Evolutionary conservation across 345 rosid genomes (phyloP).

Genomic region (Lepidium aucheri): DNA sequence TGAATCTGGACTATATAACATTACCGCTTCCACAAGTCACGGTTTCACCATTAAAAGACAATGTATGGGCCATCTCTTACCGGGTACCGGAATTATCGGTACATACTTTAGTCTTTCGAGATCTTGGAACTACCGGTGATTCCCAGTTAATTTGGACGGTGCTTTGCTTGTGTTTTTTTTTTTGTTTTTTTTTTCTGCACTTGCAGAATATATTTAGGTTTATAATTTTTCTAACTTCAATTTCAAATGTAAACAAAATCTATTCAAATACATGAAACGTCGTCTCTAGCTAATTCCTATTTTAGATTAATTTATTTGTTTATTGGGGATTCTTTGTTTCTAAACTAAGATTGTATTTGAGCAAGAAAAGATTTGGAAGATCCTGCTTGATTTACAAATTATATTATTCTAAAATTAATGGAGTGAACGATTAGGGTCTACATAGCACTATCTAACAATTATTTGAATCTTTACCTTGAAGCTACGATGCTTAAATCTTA

Average conservation of each 20-base stretch:
- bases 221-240: too few species aligned
- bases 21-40: conserved; percentile 21
- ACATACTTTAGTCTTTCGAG: background rate
- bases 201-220: too few species aligned
- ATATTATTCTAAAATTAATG: background rate
- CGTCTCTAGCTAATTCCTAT: background rate
- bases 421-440: background rate
- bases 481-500: conserved; percentile 4
- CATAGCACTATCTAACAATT: background rate
- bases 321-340: conserved; percentile 11
- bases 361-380: conserved; percentile 9
- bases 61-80: background rate
- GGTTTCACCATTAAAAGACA: conserved; percentile 1
- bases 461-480: conserved; percentile 3
- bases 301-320: background rate
- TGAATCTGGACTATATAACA: background rate
- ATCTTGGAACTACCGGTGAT: background rate
- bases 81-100: conserved; percentile 28
- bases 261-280: background rate
- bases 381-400: background rate
- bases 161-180: background rate
- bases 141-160: conserved; percentile 11
- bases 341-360: background rate
- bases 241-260: too few species aligned
- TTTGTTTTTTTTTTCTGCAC: background rate